Evolutionary conservation across 495 filamentous ascomycete species (phyloP).

Genomic region (Hypoxylon lienhwacheense): DNA sequence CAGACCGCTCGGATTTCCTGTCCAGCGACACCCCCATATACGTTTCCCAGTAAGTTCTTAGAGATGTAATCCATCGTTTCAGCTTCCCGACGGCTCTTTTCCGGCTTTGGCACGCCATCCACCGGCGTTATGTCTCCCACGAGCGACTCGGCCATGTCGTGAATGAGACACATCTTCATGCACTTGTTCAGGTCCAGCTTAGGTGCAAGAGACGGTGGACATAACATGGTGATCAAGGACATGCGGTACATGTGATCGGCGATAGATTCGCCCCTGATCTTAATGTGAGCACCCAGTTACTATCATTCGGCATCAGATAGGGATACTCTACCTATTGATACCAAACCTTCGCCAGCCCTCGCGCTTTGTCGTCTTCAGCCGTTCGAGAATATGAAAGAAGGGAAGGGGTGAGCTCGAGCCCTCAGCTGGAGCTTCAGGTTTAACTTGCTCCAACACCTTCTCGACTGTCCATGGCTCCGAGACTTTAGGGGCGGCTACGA

Average conservation of each 20-base stretch:
- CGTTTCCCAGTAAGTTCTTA: conserved; percentile 67
- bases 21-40: conserved; percentile 67
- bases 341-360: conserved; percentile 93
- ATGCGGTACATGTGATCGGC: conserved; percentile 99
- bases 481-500: conserved; percentile 41
- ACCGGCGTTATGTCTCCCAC: conserved; percentile 96
- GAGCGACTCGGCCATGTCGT: conserved; percentile 95
- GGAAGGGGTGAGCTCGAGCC: conserved; percentile 74
- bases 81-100: conserved; percentile 85
- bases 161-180: conserved; percentile 89
- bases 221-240: conserved; percentile 93
- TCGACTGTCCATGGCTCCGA: conserved; percentile 53
- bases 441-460: conserved; percentile 50
- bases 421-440: conserved; percentile 53
- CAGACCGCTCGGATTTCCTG: conserved; percentile 74
- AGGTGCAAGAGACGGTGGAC: conserved; percentile 71
- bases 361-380: conserved; percentile 90
- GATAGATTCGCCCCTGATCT: conserved; percentile 71
- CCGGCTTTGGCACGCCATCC: conserved; percentile 67
- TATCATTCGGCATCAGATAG: background rate
- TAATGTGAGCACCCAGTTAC: conserved; percentile 3
- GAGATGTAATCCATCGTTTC: conserved; percentile 89
- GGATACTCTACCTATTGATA: conserved; percentile 58
- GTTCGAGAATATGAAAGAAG: conserved; percentile 91
- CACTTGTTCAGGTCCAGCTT: conserved; percentile 77